These are phyloP conservation scores for Fraxinus cuspidata DNA, from an alignment of 257 asterid genomes.

Conservation along the genomic window DNA sequence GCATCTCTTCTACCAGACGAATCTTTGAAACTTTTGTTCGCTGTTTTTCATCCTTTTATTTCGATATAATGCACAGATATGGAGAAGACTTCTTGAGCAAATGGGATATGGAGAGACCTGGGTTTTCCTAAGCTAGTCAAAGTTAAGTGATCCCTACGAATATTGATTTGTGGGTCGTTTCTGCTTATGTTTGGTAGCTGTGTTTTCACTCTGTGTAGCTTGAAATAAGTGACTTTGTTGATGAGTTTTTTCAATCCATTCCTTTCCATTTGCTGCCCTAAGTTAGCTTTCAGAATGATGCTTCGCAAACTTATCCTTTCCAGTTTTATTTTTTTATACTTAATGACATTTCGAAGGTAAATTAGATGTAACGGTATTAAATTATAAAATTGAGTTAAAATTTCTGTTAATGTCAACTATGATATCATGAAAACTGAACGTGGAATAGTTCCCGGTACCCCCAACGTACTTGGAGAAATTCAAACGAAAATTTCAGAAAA, in stretches of 20 bases:
- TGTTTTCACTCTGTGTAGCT: conserved; percentile 36
- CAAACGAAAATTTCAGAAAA: too few species aligned
- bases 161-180: conserved; percentile 27
- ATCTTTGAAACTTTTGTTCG: background rate
- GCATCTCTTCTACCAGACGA: background rate
- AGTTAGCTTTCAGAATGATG: conserved; percentile 23
- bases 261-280: conserved; percentile 29
- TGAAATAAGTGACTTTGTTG: conserved; percentile 35
- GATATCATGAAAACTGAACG: too few species aligned
- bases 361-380: background rate
- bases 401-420: too few species aligned
- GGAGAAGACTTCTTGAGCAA: conserved; percentile 58
- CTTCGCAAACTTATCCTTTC: conserved; percentile 25
- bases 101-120: conserved; percentile 12
- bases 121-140: conserved; percentile 24
- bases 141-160: conserved; percentile 23
- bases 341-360: background rate
- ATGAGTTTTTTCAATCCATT: conserved; percentile 33
- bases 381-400: too few species aligned
- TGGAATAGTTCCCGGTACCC: too few species aligned
- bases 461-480: too few species aligned
- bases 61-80: conserved; percentile 43
- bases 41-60: background rate
- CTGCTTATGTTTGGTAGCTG: background rate
- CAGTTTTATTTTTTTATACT: conserved; percentile 19